These are phyloP conservation scores for Solanum tarijense DNA, from an alignment of 257 asterid genomes.

Conservation along the genomic window DNA sequence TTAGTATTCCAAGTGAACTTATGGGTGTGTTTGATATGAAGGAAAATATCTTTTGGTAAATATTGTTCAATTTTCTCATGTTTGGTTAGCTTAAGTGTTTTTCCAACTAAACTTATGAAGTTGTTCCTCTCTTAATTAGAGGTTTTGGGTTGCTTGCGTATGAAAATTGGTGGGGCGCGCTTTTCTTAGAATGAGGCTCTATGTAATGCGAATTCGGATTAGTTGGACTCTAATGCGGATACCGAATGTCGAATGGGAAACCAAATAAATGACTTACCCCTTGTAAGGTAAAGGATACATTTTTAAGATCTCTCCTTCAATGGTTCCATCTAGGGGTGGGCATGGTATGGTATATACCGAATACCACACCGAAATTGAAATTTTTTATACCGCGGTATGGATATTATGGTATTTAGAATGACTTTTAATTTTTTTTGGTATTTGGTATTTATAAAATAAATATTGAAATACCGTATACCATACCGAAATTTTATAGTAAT, in stretches of 20 bases:
- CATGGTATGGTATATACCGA: too few relatives aligned
- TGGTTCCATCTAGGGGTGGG: too few relatives aligned
- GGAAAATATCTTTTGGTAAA: background rate
- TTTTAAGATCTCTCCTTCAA: background rate
- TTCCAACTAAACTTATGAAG: background rate
- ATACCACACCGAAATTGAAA: rapidly evolving
- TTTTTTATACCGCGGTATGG: too few relatives aligned
- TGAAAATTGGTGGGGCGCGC: background rate
- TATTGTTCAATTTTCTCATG: background rate
- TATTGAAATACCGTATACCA: too few relatives aligned
- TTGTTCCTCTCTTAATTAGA: background rate
- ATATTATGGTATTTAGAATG: too few relatives aligned
- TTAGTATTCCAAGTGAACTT: background rate
- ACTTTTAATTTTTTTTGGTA: too few relatives aligned
- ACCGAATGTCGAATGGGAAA: background rate
- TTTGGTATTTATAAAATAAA: too few relatives aligned
- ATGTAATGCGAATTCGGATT: too few relatives aligned
- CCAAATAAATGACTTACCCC: background rate
- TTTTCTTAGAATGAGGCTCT: background rate
- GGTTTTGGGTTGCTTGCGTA: background rate
- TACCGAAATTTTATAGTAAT: too few relatives aligned
- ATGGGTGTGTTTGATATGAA: background rate
- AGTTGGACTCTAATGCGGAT: background rate
- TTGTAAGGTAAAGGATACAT: background rate
- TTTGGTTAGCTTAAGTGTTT: background rate